Evolutionary conservation across 148 eudicot genomes (phyloP), one percentile per base, ranked within the genome.

Genomic region (Camellia lanceoleosa): DNA sequence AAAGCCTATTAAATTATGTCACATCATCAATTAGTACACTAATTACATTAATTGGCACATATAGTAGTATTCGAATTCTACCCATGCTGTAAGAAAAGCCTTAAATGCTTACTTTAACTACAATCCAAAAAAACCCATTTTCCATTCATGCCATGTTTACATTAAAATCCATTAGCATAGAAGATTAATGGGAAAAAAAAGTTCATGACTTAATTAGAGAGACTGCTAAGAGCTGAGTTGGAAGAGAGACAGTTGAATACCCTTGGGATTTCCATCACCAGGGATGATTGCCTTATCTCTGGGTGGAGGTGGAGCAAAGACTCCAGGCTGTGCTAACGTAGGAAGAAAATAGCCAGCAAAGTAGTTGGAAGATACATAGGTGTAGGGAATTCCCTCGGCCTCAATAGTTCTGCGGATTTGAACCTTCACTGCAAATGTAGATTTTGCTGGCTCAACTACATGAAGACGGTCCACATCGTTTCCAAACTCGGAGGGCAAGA

Each of bases 401-500:
- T 74, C 77, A 15, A 58, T 14, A 15, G 64, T 51, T 59, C 77
- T 38, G 46, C 77, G 77, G 65, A 74, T 58, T 18, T 59, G 59
- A 5, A 65, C 77, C 65, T 74, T 74, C 9, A 58, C 9, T 1
- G 3, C 77, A 18, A 49, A 74, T 42, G 23, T 61, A 1, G 77
- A 30, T 41, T 58, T 74, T 4, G 77, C 77, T 7, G 77, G 77
- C 77, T 56, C 77, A 15, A 74, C 77, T 41, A 23, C 77, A 58
- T 58, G 12, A 42, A 41, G 23, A 38, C 77, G 77, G 23, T 74
- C 77, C 77, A 58, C 77, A 58, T 74, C 77, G 6, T 74, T 74
- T 8, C 77, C 77, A 42, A 74, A 74, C 51, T 74, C 77, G 14
- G 77, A 74, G 2, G 77, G 77, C 18, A 56, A 74, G 77, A 74